Evolutionary conservation across 179 eudicot species (phyloP).

Genomic region (Silene noctiflora): DNA sequence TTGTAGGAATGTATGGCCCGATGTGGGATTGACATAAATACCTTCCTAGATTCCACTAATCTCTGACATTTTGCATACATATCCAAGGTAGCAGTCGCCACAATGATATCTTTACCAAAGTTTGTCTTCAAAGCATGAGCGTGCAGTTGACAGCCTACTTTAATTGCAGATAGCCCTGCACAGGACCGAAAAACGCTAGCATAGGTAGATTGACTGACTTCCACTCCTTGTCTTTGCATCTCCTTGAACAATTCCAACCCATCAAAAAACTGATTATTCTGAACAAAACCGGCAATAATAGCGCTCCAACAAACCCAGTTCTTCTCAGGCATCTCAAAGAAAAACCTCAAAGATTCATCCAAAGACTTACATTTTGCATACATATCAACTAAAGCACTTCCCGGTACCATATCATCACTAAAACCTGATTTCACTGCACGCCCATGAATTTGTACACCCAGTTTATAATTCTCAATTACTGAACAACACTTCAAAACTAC

Average conservation of each 20-base stretch:
- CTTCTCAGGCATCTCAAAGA: constrained; percentile 55
- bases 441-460: constrained; percentile 71
- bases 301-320: constrained; percentile 98
- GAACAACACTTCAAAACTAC: constrained; percentile 66
- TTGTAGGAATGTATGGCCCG: constrained; percentile 64
- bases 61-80: constrained; percentile 81
- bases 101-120: constrained; percentile 63
- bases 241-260: constrained; percentile 65
- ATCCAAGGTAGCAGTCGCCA: constrained; percentile 80
- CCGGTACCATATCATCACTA: constrained; percentile 63
- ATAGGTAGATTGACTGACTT: constrained; percentile 81
- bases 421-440: constrained; percentile 65
- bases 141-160: constrained; percentile 74
- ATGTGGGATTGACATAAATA: constrained; percentile 52
- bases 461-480: constrained; percentile 38
- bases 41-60: constrained; percentile 55
- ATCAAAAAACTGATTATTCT: constrained; percentile 47
- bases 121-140: constrained; percentile 68
- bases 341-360: constrained; percentile 51
- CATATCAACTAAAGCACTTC: constrained; percentile 79
- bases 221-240: constrained; percentile 72
- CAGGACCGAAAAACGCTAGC: constrained; percentile 84
- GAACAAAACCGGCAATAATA: constrained; percentile 71
- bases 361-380: constrained; percentile 75
- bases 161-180: constrained; percentile 54